Evolutionary conservation across 2,329 filamentous ascomycete genomes (phyloP).

Genomic region (Monilinia vaccinii-corymbosi): DNA sequence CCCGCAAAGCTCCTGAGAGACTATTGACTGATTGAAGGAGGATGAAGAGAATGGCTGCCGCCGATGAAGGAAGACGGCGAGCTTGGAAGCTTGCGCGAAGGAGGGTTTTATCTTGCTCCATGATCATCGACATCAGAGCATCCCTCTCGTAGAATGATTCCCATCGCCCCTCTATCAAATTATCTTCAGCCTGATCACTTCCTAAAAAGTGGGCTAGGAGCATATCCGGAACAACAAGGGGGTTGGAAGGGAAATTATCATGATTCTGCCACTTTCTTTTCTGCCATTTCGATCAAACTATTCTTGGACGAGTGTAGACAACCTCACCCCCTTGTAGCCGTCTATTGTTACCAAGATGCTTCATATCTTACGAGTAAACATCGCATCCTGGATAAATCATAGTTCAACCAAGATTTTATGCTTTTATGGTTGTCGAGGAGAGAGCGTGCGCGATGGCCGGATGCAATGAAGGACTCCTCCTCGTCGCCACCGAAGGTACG

Average conservation of each 20-base stretch:
- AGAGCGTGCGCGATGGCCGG: too few species aligned
- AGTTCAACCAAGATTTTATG: neutral
- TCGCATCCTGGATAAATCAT: neutral
- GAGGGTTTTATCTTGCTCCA: neutral
- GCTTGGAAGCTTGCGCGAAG: too few species aligned
- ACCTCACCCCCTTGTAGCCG: neutral
- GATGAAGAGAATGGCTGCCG: neutral
- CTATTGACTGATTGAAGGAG: conserved; percentile 1
- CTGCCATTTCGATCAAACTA: conserved; percentile 1
- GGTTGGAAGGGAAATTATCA: neutral
- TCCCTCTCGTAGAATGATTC: neutral
- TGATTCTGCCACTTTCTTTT: conserved; percentile 2
- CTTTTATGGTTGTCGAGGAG: neutral
- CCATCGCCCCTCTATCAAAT: neutral
- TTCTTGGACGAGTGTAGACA: neutral
- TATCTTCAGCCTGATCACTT: conserved; percentile 4
- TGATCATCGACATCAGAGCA: neutral
- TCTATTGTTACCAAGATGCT: neutral
- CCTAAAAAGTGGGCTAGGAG: neutral
- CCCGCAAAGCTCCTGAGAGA: neutral
- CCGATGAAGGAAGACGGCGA: too few species aligned
- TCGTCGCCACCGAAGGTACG: too few species aligned
- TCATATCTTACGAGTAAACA: neutral
- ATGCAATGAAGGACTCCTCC: too few species aligned
- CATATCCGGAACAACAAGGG: neutral